phyloP scores from a whole-genome alignment of 441 rosid genomes.

The Daphne laureola region DNA sequence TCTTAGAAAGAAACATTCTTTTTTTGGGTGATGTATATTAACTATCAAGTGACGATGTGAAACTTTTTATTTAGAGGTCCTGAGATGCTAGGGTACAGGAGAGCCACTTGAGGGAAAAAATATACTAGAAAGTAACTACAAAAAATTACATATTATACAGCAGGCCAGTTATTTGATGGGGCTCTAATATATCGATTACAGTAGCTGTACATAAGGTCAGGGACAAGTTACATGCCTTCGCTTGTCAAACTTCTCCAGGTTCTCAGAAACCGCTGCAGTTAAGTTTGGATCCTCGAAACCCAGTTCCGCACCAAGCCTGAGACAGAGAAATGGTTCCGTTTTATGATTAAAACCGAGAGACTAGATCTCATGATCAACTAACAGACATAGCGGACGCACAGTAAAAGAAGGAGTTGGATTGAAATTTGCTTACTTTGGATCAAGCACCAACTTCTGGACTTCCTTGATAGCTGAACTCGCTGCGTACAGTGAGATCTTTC shows the following conservation, averaged over 20 bases:
- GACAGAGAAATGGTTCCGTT: background rate
- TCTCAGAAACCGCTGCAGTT: slow-evolving; percentile 65
- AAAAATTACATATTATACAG: slow-evolving; percentile 14
- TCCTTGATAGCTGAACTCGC: slow-evolving; percentile 98
- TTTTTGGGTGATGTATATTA: background rate
- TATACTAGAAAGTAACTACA: slow-evolving; percentile 6
- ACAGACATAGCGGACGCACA: background rate
- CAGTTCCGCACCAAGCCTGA: slow-evolving; percentile 70
- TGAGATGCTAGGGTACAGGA: background rate
- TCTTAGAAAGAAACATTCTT: background rate
- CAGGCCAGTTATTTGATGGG: slow-evolving; percentile 7
- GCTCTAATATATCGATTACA: slow-evolving; percentile 25
- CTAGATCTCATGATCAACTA: too few relatives aligned
- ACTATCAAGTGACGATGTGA: background rate
- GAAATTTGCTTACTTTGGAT: slow-evolving; percentile 67
- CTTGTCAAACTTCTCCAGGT: slow-evolving; percentile 60
- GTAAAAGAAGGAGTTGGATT: slow-evolving; percentile 1
- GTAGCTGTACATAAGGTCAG: slow-evolving; percentile 35
- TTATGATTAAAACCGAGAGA: background rate
- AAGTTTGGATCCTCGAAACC: slow-evolving; percentile 82
- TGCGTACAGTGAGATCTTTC: slow-evolving; percentile 84
- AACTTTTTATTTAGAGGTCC: background rate
- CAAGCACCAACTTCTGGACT: slow-evolving; percentile 86
- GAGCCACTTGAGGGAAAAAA: slow-evolving; percentile 2
- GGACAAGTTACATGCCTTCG: slow-evolving; percentile 52